Percentiles rank a stretch among this genome's conserved stretches.
These are phyloP conservation scores for Pichia eremophila DNA, from an alignment of 805 yeast genomes.

Conservation along the genomic window DNA sequence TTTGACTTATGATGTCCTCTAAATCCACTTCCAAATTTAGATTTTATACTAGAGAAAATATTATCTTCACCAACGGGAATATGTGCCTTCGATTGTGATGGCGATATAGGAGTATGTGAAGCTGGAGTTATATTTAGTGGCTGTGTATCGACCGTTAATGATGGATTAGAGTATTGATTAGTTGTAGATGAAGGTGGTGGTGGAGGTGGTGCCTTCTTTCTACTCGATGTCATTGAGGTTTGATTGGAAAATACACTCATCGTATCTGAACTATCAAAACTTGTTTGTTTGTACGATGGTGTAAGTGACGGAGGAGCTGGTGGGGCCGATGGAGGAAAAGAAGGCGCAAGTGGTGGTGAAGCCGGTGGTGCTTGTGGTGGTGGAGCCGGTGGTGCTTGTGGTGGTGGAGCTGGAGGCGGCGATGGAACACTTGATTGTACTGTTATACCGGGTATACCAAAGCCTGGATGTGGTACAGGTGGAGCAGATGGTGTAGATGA, in stretches of 20 bases:
- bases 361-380: slow-evolving; percentile 1
- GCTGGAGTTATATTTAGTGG: neutral
- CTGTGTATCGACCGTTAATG: neutral
- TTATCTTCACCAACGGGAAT: slow-evolving; percentile 6
- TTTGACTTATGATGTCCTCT: slow-evolving; percentile 1
- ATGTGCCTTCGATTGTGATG: slow-evolving; percentile 1
- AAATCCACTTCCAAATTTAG: slow-evolving; percentile 9
- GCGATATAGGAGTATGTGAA: neutral
- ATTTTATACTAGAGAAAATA: slow-evolving; percentile 4
- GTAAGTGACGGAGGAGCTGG: neutral
- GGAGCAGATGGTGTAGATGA: neutral
- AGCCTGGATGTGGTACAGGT: slow-evolving; percentile 6
- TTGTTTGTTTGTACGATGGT: slow-evolving; percentile 1
- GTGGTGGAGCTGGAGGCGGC: slow-evolving; percentile 14
- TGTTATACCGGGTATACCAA: slow-evolving; percentile 1
- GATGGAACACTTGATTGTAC: neutral
- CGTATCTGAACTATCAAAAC: neutral
- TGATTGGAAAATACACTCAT: slow-evolving; percentile 8
- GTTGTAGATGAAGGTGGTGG: slow-evolving; percentile 27
- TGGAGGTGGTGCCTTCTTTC: slow-evolving; percentile 17
- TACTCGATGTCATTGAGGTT: slow-evolving; percentile 1
- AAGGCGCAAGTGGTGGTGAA: neutral
- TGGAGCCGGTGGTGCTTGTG: slow-evolving; percentile 8
- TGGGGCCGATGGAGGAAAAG: slow-evolving; percentile 3
- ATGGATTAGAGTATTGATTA: neutral